These are phyloP conservation scores for Haplosporangium gracile DNA, from an alignment of 192 early-diverging fungal species.

Conservation along the genomic window DNA sequence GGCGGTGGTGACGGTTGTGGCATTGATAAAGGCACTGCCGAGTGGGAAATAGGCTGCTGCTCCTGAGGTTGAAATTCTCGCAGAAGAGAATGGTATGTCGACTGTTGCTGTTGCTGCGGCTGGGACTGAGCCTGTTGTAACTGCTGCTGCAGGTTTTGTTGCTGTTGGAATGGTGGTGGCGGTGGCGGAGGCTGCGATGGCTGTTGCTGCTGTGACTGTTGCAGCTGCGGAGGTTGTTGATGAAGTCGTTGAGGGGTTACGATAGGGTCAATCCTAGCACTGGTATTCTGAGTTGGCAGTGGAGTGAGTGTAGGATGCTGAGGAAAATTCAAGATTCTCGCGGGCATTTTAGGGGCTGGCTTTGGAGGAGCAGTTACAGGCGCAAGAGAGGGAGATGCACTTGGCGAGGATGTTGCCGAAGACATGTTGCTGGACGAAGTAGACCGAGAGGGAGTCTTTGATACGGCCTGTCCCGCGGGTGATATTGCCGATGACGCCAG, in stretches of 20 bases:
- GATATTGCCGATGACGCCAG: neutral
- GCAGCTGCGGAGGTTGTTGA: neutral
- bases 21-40: neutral
- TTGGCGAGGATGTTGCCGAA: neutral
- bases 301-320: neutral
- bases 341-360: neutral
- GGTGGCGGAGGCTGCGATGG: neutral
- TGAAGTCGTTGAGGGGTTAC: neutral
- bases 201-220: neutral
- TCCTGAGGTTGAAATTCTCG: neutral
- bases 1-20: neutral
- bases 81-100: neutral
- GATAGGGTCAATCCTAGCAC: neutral
- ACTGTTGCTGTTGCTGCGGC: neutral
- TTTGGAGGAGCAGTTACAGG: neutral
- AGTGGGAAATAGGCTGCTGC: neutral
- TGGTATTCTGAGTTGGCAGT: neutral
- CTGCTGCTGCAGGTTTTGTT: neutral
- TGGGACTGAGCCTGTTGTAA: neutral
- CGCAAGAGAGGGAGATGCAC: neutral
- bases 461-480: neutral
- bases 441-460: neutral
- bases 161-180: neutral
- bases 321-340: neutral
- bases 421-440: neutral